Evolutionary conservation across 192 early-diverging fungal genomes (phyloP), one percentile per base, ranked within the genome.

Genomic region (Backusella tuberculispora): DNA sequence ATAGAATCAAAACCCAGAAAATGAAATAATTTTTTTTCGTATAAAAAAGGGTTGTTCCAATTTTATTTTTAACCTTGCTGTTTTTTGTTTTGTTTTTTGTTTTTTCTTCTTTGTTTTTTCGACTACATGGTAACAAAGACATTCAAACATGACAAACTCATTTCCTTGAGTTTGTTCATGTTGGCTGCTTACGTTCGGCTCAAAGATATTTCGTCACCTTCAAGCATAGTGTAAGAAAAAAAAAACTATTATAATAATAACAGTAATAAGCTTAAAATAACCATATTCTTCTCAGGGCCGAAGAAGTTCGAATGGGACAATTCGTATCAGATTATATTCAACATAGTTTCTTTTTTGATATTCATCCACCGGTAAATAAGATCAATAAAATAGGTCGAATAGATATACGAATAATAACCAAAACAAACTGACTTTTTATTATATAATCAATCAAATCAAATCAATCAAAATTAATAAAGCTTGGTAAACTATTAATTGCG

Each of bases 271-370:
- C 37, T 34, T n/a, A 64, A 1, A 34, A n/a, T 66, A 66, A 34
- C 15, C 19, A 67, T 67, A 15, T 63, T 63, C 24, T 9, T 47
- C 43, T 46, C 21, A 95, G 93, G 1, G 97, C 97, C 80, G 97
- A 98, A 81, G 97, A 98, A 84, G 97, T 97, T 38, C 96, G 97
- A 65, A 97, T 98, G 85, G 97, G 97, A 71, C 95, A 96, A 75
- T 98, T 96, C 80, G 97, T 94, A 43, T 47, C 76, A 42, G 84
- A 90, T 80, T 98, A 98, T 79, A 85, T 98, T 71, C 89, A 91
- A 44, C 82, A 91, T 46, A 90, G 90, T 37, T 98, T 92, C 81
- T 97, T 90, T 79, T 96, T 98, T 83, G 96, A 98, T 71, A 92
- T 97, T 4, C 96, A 98, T 69, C 96, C 96, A 40, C 95, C 95